These are phyloP conservation scores for Fraxinus americana DNA, from an alignment of 257 asterid species.

Conservation along the genomic window DNA sequence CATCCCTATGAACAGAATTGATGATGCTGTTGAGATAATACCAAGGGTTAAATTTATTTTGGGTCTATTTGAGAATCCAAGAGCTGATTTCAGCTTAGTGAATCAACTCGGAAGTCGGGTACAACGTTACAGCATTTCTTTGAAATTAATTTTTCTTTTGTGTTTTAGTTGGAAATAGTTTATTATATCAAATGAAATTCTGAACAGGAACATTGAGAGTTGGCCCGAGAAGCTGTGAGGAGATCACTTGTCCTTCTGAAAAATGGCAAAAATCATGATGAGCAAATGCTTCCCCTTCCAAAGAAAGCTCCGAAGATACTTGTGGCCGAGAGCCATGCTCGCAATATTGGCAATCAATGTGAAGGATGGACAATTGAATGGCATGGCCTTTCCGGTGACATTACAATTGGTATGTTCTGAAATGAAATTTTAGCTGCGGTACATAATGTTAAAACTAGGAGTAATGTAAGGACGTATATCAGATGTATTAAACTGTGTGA, in stretches of 20 bases:
- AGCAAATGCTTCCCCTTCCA: slow-evolving; percentile 27
- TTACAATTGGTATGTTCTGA: background rate
- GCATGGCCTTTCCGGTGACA: slow-evolving; percentile 21
- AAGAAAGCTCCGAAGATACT: slow-evolving; percentile 20
- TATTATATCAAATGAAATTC: too few relatives aligned
- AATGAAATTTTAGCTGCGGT: slow-evolving; percentile 47
- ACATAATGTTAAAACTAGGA: background rate
- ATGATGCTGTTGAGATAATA: slow-evolving; percentile 68
- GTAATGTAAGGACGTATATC: background rate
- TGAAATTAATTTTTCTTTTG: too few relatives aligned
- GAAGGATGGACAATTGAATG: slow-evolving; percentile 27
- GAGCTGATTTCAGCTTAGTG: slow-evolving; percentile 37
- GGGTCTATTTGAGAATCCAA: slow-evolving; percentile 67
- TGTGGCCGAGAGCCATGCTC: slow-evolving; percentile 31
- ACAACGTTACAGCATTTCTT: too few relatives aligned
- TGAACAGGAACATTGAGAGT: slow-evolving; percentile 22
- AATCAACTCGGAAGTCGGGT: slow-evolving; percentile 36
- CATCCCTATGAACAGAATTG: slow-evolving; percentile 60
- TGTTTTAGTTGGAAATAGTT: too few relatives aligned
- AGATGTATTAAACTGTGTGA: too few relatives aligned
- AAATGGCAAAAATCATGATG: slow-evolving; percentile 22
- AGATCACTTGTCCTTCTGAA: slow-evolving; percentile 31
- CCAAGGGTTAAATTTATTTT: slow-evolving; percentile 58
- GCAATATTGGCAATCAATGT: slow-evolving; percentile 22
- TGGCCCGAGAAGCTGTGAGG: slow-evolving; percentile 38